These are phyloP conservation scores for Boletus tylopilopsis DNA, from an alignment of 768 basidiomycete species.

Conservation along the genomic window DNA sequence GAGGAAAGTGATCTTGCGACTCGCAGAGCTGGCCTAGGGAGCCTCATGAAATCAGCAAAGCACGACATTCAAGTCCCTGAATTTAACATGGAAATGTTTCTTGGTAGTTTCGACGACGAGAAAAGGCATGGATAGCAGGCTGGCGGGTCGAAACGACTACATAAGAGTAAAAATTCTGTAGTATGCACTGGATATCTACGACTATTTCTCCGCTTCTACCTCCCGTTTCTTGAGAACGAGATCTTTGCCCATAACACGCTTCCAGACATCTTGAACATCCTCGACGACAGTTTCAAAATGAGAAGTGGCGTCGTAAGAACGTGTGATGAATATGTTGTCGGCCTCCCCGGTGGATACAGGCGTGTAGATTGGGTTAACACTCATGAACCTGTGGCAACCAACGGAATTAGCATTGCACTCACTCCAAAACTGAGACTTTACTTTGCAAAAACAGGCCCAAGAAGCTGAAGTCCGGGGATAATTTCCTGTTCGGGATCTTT, in stretches of 20 bases:
- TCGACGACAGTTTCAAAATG: conserved; percentile 99
- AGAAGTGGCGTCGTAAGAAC: conserved; percentile 96
- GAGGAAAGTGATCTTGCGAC: conserved; percentile 59
- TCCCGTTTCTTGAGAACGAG: conserved; percentile 89
- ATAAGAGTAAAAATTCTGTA: conserved; percentile 8
- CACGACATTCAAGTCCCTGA: conserved; percentile 83
- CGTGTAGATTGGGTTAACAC: conserved; percentile 82
- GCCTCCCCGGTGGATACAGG: conserved; percentile 76
- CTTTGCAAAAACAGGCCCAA: conserved; percentile 95
- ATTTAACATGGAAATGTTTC: conserved; percentile 82
- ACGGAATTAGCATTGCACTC: conserved; percentile 7
- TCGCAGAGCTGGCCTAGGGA: conserved; percentile 73
- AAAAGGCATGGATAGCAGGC: conserved; percentile 2
- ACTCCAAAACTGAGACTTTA: conserved; percentile 33
- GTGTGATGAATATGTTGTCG: conserved; percentile 96
- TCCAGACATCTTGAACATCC: conserved; percentile 96
- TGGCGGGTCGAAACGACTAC: conserved; percentile 6
- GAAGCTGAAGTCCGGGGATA: conserved; percentile 82
- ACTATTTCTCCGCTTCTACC: conserved; percentile 53
- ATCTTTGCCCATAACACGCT: conserved; percentile 72
- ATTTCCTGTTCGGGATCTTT: conserved; percentile 90
- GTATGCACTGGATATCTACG: conserved; percentile 5
- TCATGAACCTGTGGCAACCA: conserved; percentile 67
- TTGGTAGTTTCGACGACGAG: conserved; percentile 27
- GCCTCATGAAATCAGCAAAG: conserved; percentile 87